A percentile compares a stretch with the other conserved stretches of the same genome.
phyloP scores from a whole-genome alignment of 345 rosid species.

The Laguncularia racemosa region DNA sequence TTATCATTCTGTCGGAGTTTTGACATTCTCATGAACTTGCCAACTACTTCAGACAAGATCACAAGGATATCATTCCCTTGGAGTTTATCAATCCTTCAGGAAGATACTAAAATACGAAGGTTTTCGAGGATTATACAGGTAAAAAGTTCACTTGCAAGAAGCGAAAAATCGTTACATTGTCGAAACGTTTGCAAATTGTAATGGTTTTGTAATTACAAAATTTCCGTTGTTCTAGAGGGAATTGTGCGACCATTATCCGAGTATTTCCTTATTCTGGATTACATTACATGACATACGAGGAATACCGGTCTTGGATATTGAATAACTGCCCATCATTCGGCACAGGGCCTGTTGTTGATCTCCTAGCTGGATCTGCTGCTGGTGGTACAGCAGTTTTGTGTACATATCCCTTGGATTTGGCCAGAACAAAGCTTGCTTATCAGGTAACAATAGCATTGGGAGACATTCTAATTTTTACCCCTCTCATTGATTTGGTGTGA shows the following conservation, averaged over 20 bases:
- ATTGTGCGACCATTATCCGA: conserved; percentile 83
- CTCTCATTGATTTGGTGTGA: not conserved
- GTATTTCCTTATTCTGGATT: conserved; percentile 85
- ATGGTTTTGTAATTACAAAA: not conserved
- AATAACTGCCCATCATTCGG: conserved; percentile 55
- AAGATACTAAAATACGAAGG: conserved; percentile 79
- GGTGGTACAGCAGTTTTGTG: conserved; percentile 97
- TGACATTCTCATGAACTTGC: not conserved
- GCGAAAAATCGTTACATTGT: conserved; percentile 1
- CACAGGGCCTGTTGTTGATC: conserved; percentile 81
- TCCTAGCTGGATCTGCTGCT: conserved; percentile 80
- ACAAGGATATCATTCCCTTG: conserved; percentile 64
- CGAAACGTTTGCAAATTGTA: not conserved
- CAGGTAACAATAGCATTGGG: conserved; percentile 39
- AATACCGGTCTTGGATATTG: conserved; percentile 78
- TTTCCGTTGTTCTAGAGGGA: conserved; percentile 46
- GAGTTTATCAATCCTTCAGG: conserved; percentile 63
- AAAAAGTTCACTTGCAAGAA: conserved; percentile 9
- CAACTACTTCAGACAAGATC: conserved; percentile 56
- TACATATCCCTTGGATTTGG: conserved; percentile 91
- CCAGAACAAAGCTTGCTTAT: conserved; percentile 93
- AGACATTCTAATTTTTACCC: not conserved
- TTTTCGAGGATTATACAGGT: conserved; percentile 77
- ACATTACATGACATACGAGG: conserved; percentile 89
- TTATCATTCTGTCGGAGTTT: too few species aligned